Evolutionary conservation across 2,329 filamentous ascomycete species (phyloP), one percentile per base, ranked within the genome.

Genomic region (Nemania diffusa): DNA sequence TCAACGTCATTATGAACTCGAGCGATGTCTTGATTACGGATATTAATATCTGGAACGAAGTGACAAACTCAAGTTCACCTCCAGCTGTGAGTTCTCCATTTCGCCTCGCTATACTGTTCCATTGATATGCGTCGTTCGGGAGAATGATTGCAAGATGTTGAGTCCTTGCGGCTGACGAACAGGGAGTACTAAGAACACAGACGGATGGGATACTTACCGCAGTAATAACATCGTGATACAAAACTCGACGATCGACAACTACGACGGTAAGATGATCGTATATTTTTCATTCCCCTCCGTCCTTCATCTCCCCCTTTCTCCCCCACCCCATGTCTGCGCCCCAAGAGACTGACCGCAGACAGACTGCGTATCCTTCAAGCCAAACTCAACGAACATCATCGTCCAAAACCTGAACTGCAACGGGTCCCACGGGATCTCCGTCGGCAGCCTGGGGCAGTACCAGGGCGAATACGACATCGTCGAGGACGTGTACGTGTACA

Each of bases 341-440:
- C 11, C 5, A 22, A 13, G 7, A 22, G 24, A 26, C 44, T 67
- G 51, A 58, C 22, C 32, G 26, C 27, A 37, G 3, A 27, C 29
- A 83, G 83, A 90, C 74, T 90, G 88, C 68, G 85, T 90, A 46
- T 86, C 85, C 0, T 88, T 89, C 81, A 90, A 90, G 77, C 87
- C 87, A 11, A 90, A 90, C 77, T 84, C 81, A 70, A 88, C 85
- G 44, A 80, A 88, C 69, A 84, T 89, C 20, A 75, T 89, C 26
- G 83, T 89, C 7, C 84, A 89, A 74, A 88, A 87, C 71, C 79
- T 90, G 3, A 77, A 82, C 69, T 90, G 88, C 80, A 89, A 87
- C 70, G 87, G 87, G 59, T 87, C 84, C 7, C 88, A 90, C 76
- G 88, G 88, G 50, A 88, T 90, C 72, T 85, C 82, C 32, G 86